Evolutionary conservation across 495 filamentous ascomycete species (phyloP).

Genomic region (Baudoinia panamericana): DNA sequence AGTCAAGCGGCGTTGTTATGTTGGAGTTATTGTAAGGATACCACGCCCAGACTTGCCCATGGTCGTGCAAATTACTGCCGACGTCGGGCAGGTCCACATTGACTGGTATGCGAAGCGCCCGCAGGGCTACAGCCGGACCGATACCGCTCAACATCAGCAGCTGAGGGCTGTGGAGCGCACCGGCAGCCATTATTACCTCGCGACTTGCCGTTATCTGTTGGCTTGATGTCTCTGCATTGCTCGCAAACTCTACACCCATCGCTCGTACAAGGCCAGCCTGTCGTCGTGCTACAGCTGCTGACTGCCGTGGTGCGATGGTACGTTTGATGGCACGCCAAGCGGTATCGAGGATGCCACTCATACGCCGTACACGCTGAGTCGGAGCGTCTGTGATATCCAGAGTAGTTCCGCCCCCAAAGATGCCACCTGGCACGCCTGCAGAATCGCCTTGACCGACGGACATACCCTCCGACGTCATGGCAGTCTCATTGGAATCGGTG

Average conservation of each 20-base stretch:
- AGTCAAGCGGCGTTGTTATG: constrained; percentile 9
- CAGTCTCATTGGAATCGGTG: constrained; percentile 3
- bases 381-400: constrained; percentile 1
- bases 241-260: constrained; percentile 16
- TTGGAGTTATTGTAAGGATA: constrained; percentile 16
- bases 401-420: constrained; percentile 13
- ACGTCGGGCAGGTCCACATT: constrained; percentile 21
- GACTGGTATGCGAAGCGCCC: constrained; percentile 5
- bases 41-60: constrained; percentile 16
- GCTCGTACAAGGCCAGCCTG: constrained; percentile 4
- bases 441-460: constrained; percentile 8
- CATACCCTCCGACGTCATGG: neutral
- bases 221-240: constrained; percentile 5
- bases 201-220: constrained; percentile 25
- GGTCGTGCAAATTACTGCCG: constrained; percentile 24
- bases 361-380: too few species aligned
- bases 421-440: constrained; percentile 10
- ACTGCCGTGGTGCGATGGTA: neutral
- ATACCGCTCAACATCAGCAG: constrained; percentile 26
- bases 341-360: neutral
- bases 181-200: constrained; percentile 28
- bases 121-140: constrained; percentile 17
- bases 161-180: constrained; percentile 28
- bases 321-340: constrained; percentile 1
- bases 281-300: too few species aligned